Base-by-base conservation (phyloP, 2,329 filamentous ascomycete species). In the Ilyonectria destructans region DNA sequence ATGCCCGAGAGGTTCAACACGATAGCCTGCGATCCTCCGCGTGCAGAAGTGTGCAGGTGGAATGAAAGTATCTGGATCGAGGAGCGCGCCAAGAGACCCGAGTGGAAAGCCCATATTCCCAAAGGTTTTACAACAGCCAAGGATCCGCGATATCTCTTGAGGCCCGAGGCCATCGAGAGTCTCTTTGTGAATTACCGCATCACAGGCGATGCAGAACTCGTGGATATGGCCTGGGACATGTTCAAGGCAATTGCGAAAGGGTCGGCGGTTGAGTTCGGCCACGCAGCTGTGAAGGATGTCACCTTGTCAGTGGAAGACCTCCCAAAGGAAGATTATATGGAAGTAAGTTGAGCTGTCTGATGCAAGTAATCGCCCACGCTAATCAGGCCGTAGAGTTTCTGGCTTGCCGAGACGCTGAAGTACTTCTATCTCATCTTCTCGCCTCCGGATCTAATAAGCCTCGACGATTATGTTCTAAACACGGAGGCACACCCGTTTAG, bases 351-450 rank as follows among this genome's bases (percentile, higher is more conserved):
- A 10, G 5, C 31, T 23, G 6, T 12, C n/a, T 9, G 26, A 17
- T 48, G 21, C 15, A 21, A 72, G 75, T 67, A 68, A 3, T 19
- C 8, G 17, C 35, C n/a, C 75, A 7, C 63, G 19, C 69, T 69
- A 21, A 65, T 9, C 1, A 1, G 2, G 2, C 7, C 46, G 6
- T 86, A 94, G 83, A 91, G 88, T 68, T 93, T 93, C 74, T 94
- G 92, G 90, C 81, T 91, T 74, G 89, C 89, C 0, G 92, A 94
- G 82, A 94, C 91, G n/a, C 80, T 94, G 67, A 94, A 93, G 80
- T 94, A 94, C 71, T 93, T 93, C 65, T 94, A 91, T 71, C 78
- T 94, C 58, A 87, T 93, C 45, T 94, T 93, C 73, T 89, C 88
- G 23, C 87, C 91, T 12, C 88, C 90, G 0, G 85, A 87, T 19